Percentiles rank a stretch among this genome's conserved stretches.
Conservation (phyloP, 2,329 filamentous ascomycete genomes). For the Ophiostoma himal-ulmi region DNA sequence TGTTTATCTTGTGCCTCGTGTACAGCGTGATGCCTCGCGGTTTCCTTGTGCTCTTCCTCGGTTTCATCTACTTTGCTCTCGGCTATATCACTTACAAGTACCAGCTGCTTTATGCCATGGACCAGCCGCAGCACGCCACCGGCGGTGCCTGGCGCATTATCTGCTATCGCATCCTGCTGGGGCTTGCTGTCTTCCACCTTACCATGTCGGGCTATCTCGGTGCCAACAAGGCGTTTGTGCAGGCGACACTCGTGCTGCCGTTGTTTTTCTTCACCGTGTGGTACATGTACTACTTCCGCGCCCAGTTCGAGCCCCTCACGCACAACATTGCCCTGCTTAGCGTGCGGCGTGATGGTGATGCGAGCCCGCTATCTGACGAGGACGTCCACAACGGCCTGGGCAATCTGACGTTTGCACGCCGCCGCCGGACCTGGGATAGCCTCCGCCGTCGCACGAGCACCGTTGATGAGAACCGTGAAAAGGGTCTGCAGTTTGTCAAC, state of each 20-base stretch:
- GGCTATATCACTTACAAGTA: constrained; percentile 94
- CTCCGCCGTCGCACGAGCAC: constrained; percentile 53
- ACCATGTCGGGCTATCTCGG: constrained; percentile 86
- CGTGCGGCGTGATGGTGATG: constrained; percentile 60
- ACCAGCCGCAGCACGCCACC: constrained; percentile 89
- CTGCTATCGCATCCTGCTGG: constrained; percentile 82
- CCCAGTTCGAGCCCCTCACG: constrained; percentile 80
- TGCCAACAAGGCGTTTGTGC: constrained; percentile 63
- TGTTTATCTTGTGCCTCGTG: constrained; percentile 92
- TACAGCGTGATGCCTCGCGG: constrained; percentile 82
- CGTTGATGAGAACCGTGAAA: constrained; percentile 66
- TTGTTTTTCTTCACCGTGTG: constrained; percentile 75
- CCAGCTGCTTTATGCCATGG: constrained; percentile 96
- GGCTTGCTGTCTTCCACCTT: constrained; percentile 80
- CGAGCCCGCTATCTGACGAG: constrained; percentile 40
- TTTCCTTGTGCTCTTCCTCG: constrained; percentile 74
- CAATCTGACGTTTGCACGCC: constrained; percentile 32
- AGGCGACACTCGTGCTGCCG: constrained; percentile 67
- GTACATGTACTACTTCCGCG: constrained; percentile 78
- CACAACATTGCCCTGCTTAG: constrained; percentile 87
- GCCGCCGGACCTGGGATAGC: constrained; percentile 21
- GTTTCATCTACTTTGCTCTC: constrained; percentile 74
- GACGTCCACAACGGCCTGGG: constrained; percentile 35
- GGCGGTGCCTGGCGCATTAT: constrained; percentile 96
- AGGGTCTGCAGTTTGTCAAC: constrained; percentile 66